These are phyloP conservation scores for Diaporthe helianthi DNA, from an alignment of 2,329 filamentous ascomycete species.

Conservation along the genomic window DNA sequence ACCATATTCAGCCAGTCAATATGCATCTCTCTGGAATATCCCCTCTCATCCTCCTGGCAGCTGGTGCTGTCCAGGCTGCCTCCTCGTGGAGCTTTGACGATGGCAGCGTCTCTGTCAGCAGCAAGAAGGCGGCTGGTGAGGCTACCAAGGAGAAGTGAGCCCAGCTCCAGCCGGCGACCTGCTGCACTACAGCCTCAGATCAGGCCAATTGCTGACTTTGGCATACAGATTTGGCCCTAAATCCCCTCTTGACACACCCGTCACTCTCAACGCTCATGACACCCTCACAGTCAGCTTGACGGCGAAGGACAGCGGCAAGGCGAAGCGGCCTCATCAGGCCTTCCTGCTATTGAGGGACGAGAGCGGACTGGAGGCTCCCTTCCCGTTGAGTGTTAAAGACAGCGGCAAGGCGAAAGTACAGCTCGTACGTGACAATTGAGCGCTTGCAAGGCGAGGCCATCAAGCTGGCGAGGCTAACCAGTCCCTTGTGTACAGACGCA, in stretches of 20 bases:
- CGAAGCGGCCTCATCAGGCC: conserved; percentile 90
- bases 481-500: conserved; percentile 66
- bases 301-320: conserved; percentile 77
- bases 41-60: conserved; percentile 54
- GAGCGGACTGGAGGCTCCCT: conserved; percentile 85
- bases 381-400: conserved; percentile 83
- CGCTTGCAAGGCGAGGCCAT: background rate
- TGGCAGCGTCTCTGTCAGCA: conserved; percentile 69
- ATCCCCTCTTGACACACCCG: conserved; percentile 65
- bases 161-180: conserved; percentile 17
- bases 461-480: conserved; percentile 39
- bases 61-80: conserved; percentile 58
- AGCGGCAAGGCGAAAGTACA: conserved; percentile 86
- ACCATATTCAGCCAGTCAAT: conserved; percentile 27
- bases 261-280: conserved; percentile 73
- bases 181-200: background rate
- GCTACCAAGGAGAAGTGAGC: conserved; percentile 72
- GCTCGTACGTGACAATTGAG: conserved; percentile 67
- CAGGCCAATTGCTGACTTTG: conserved; percentile 36
- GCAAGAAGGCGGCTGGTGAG: conserved; percentile 66
- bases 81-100: conserved; percentile 78
- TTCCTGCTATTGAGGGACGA: conserved; percentile 84
- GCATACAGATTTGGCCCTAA: conserved; percentile 62
- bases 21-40: conserved; percentile 54
- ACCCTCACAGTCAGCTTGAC: conserved; percentile 84